A percentile compares a stretch with the other conserved stretches of the same genome.
These are phyloP conservation scores for Rugonectria rugulosa DNA, from an alignment of 2,329 filamentous ascomycete genomes.

Conservation along the genomic window DNA sequence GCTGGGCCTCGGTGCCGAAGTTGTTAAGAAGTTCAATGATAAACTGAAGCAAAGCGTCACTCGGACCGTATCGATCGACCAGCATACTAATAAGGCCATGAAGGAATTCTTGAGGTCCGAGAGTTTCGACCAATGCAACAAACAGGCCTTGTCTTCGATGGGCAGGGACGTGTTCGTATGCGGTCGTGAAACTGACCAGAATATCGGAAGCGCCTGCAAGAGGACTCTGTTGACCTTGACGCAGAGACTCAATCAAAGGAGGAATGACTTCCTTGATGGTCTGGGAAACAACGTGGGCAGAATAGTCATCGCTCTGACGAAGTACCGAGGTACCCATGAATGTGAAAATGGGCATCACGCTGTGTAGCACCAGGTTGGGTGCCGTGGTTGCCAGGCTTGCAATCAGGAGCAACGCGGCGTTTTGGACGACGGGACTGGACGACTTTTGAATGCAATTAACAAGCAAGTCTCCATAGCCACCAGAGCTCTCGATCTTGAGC, in stretches of 20 bases:
- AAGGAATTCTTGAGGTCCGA: slow-evolving; percentile 86
- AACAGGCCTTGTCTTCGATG: slow-evolving; percentile 87
- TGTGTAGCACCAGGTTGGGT: slow-evolving; percentile 91
- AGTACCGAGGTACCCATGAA: slow-evolving; percentile 95
- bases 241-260: slow-evolving; percentile 84
- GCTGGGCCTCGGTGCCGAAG: slow-evolving; percentile 78
- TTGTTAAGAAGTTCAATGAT: slow-evolving; percentile 75
- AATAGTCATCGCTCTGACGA: slow-evolving; percentile 94
- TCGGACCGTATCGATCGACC: slow-evolving; percentile 85
- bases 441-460: slow-evolving; percentile 95
- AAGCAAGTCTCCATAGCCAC: slow-evolving; percentile 86
- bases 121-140: slow-evolving; percentile 81
- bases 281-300: slow-evolving; percentile 92
- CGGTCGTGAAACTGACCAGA: slow-evolving; percentile 93
- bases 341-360: slow-evolving; percentile 98
- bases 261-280: slow-evolving; percentile 95
- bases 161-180: slow-evolving; percentile 93
- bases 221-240: slow-evolving; percentile 78
- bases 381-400: slow-evolving; percentile 86
- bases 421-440: slow-evolving; percentile 91
- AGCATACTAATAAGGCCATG: slow-evolving; percentile 90
- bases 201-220: slow-evolving; percentile 87
- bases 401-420: slow-evolving; percentile 86
- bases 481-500: slow-evolving; percentile 76
- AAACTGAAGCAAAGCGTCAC: slow-evolving; percentile 77